These are phyloP conservation scores for Nothophaeocryptopus gaeumannii DNA, from an alignment of 2,329 filamentous ascomycete species.

Conservation along the genomic window DNA sequence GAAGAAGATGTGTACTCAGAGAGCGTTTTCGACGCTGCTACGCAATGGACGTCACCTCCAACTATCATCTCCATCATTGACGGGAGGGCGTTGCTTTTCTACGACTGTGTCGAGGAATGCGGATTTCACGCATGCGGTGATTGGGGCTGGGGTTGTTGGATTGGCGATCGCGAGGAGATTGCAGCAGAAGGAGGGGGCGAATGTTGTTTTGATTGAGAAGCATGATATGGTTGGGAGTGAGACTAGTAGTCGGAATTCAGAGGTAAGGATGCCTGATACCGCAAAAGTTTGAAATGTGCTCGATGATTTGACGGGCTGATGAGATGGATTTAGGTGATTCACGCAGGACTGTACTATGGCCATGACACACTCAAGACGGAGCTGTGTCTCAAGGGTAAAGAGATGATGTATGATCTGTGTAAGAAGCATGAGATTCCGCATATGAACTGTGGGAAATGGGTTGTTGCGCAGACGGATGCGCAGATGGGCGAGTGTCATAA, in stretches of 20 bases:
- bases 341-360: conserved; percentile 92
- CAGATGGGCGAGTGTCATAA: conserved; percentile 65
- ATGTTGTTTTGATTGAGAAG: conserved; percentile 77
- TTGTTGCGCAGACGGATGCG: conserved; percentile 75
- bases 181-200: conserved; percentile 57
- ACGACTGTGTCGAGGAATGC: conserved; percentile 41
- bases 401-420: conserved; percentile 78
- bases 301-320: too few relatives aligned
- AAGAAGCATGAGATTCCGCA: conserved; percentile 64
- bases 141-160: conserved; percentile 73
- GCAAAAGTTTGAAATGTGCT: too few relatives aligned
- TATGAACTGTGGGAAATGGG: conserved; percentile 83
- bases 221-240: conserved; percentile 75
- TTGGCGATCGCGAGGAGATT: conserved; percentile 75
- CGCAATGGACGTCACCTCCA: not conserved
- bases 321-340: conserved; percentile 65
- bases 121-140: conserved; percentile 65
- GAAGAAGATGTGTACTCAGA: not conserved
- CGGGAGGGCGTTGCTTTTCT: conserved; percentile 40
- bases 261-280: conserved; percentile 48
- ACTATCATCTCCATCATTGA: too few relatives aligned
- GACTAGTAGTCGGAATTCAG: conserved; percentile 85
- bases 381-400: conserved; percentile 75
- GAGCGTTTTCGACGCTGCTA: not conserved
- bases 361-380: conserved; percentile 71